phyloP scores from a whole-genome alignment of 352 stramenopile genomes.

The Peronospora farinosa region DNA sequence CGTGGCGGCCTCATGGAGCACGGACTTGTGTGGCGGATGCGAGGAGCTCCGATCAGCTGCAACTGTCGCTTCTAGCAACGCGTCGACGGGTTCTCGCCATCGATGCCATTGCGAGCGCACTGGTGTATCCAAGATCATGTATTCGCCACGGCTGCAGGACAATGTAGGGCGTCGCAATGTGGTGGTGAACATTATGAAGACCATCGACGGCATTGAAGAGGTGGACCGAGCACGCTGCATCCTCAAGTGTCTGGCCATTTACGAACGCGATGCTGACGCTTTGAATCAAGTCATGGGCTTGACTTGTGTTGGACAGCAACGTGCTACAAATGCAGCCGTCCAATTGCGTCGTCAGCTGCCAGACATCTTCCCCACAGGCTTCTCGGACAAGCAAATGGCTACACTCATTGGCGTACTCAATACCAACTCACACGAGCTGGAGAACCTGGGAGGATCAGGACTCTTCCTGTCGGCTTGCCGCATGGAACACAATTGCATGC shows the following conservation, averaged over 20 bases:
- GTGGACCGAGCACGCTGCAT: slow-evolving; percentile 68
- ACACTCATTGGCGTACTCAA: slow-evolving; percentile 66
- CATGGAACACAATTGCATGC: slow-evolving; percentile 68
- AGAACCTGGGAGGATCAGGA: slow-evolving; percentile 63
- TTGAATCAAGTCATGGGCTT: slow-evolving; percentile 44
- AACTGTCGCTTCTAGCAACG: slow-evolving; percentile 11
- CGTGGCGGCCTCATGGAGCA: slow-evolving; percentile 63
- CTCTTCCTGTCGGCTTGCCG: slow-evolving; percentile 64
- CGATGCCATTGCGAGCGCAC: slow-evolving; percentile 37
- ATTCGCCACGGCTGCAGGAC: slow-evolving; percentile 37
- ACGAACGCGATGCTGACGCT: slow-evolving; percentile 37
- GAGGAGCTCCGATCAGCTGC: slow-evolving; percentile 37
- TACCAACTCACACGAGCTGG: slow-evolving; percentile 69
- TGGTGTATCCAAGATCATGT: slow-evolving; percentile 30
- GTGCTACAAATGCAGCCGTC: slow-evolving; percentile 33
- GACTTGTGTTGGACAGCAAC: slow-evolving; percentile 40
- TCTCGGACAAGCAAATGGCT: slow-evolving; percentile 54
- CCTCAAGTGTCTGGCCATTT: slow-evolving; percentile 60
- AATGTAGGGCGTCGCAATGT: slow-evolving; percentile 41
- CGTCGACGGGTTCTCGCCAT: slow-evolving; percentile 14
- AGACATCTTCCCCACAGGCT: slow-evolving; percentile 48
- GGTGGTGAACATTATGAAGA: slow-evolving; percentile 44
- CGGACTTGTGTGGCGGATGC: slow-evolving; percentile 48
- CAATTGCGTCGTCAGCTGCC: slow-evolving; percentile 39
- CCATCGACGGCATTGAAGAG: slow-evolving; percentile 56